Base-by-base conservation (phyloP, 1,139 yeast species). In the Pneumocystis oryctolagi region DNA sequence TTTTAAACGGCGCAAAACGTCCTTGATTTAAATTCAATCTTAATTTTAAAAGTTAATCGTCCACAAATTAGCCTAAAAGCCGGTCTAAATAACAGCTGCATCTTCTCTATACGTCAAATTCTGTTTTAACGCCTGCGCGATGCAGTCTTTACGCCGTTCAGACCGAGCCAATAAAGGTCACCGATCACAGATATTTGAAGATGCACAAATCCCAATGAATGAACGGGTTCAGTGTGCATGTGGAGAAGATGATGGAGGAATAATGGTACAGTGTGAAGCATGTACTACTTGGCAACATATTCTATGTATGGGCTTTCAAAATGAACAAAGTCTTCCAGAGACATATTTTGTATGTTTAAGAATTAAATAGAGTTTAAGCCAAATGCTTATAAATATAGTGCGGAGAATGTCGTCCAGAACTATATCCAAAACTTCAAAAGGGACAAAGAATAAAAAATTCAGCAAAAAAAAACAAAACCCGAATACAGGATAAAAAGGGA, bases 221-320 rank as follows among this genome's bases (percentile, higher is more conserved):
- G 55, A 47, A 8, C 55, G 31, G 3, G 55, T 25, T 2, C 75
- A 82, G 47, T 87, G 95, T 71, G 81, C 79, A n/a, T 84, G 85
- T 68, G 82, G 78, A 16, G 77, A 83, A 66, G 77, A 78, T 28
- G 78, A 80, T 30, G 83, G 87, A 5, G 78, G 62, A 32, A 62
- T 80, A 42, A 86, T 87, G 90, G 82, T 86, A 40, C 87, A 85
- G 70, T 89, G 96, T 73, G 95, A 86, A 63, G 70, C 75, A 30
- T 89, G 96, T 72, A 74, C 79, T 63, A 83, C 89, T 14, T 89
- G 96, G 96, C 96, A 89, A 71, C 96, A 89, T 72, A 82, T 84
- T 42, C 76, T 74, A 63, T 89, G 96, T 73, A 80, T 87, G 60
- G 83, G 79, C 60, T 73, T 79, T 69, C 72, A 73, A 28, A 74